Evolutionary conservation across 1,284 basidiomycete species (phyloP).

Genomic region (Apiotrichum montevideense): DNA sequence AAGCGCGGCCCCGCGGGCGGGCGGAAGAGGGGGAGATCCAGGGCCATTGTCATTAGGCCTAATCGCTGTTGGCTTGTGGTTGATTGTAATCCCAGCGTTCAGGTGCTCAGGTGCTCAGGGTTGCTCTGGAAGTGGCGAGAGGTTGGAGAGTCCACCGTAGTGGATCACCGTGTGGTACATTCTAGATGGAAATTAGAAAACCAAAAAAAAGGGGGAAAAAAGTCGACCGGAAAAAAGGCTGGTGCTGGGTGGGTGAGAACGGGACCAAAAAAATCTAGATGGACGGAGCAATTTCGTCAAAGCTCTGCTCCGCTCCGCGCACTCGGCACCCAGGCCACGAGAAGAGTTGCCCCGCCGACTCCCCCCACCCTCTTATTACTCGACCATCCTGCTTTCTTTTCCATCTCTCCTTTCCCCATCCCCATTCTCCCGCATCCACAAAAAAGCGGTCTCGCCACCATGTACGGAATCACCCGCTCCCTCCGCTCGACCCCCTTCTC

Average conservation of each 20-base stretch:
- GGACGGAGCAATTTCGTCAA: neutral
- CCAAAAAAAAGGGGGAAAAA: neutral
- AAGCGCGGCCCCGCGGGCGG: too few relatives aligned
- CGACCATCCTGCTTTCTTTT: neutral
- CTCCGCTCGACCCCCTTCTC: constrained; percentile 21
- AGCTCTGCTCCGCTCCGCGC: too few relatives aligned
- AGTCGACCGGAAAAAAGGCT: too few relatives aligned
- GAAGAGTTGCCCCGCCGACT: neutral
- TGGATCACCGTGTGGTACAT: neutral
- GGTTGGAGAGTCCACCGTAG: too few relatives aligned
- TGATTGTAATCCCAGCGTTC: too few relatives aligned
- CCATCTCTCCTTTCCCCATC: constrained; percentile 1
- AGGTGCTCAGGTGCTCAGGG: too few relatives aligned
- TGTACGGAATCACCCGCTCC: constrained; percentile 39
- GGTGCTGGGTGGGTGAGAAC: neutral
- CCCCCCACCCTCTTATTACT: neutral
- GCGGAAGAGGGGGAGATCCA: too few relatives aligned
- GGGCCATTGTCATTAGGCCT: too few relatives aligned
- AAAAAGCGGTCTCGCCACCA: constrained; percentile 17
- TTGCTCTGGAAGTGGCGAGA: too few relatives aligned
- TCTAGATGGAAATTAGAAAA: neutral
- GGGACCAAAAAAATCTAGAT: constrained; percentile 4
- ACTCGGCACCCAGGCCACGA: too few relatives aligned
- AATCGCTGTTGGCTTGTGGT: too few relatives aligned
- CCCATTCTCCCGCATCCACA: constrained; percentile 2